phyloP scores from a whole-genome alignment of 495 filamentous ascomycete genomes.

The Aspergillus carlsbadensis region DNA sequence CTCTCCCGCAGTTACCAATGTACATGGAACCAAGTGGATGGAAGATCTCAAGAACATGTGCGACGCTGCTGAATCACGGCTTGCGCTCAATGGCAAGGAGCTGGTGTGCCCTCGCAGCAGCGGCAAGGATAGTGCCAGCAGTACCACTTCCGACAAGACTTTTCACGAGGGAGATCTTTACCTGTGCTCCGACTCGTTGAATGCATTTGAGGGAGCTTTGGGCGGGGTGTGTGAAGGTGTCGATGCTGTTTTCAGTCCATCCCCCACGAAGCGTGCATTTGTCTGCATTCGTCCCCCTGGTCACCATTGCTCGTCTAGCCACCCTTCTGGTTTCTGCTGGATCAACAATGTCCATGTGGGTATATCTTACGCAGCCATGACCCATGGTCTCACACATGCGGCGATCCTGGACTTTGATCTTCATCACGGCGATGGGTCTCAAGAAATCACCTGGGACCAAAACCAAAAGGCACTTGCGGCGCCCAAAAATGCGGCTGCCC shows the following conservation, averaged over 20 bases:
- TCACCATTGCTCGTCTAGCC: constrained; percentile 86
- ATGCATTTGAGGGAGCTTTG: constrained; percentile 84
- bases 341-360: constrained; percentile 97
- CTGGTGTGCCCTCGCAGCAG: constrained; percentile 58
- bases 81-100: constrained; percentile 74
- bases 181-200: constrained; percentile 76
- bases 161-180: constrained; percentile 88
- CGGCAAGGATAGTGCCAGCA: constrained; percentile 33
- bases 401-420: constrained; percentile 97
- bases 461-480: constrained; percentile 60
- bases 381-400: constrained; percentile 84
- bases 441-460: constrained; percentile 85
- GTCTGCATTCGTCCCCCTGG: constrained; percentile 84
- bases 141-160: constrained; percentile 38
- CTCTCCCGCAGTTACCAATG: constrained; percentile 71
- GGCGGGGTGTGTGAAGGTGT: constrained; percentile 90
- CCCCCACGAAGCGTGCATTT: constrained; percentile 64
- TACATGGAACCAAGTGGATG: constrained; percentile 90
- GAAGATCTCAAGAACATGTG: constrained; percentile 85
- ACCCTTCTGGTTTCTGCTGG: constrained; percentile 97
- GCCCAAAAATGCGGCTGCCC: constrained; percentile 62
- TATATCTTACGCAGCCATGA: constrained; percentile 80
- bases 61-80: constrained; percentile 67
- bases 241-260: constrained; percentile 74
- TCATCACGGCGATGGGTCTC: constrained; percentile 94